Evolutionary conservation across 805 yeast genomes (phyloP), one percentile per base, ranked within the genome.

Genomic region (Maudiozyma barnettii): DNA sequence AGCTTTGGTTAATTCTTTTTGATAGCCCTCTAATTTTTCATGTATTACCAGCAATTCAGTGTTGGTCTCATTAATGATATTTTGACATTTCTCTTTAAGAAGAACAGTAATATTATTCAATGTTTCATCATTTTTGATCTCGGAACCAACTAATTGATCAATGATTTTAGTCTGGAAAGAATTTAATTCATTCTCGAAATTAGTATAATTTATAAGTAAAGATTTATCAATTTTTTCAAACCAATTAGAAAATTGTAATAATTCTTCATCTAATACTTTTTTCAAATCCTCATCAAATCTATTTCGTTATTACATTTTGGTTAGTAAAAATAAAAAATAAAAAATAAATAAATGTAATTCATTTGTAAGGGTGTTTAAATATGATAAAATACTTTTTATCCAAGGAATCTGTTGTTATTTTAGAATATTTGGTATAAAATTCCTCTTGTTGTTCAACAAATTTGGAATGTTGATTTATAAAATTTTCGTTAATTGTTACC

Each of bases 1-100:
- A 18, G 41, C 20, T 13, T 42, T 47, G 9, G 40, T 41, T n/a
- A 60, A 39, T 23, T 49, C 41, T 3, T 44, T 37, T 33, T 48
- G 52, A 39, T 57, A 54, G 4, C 33, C 18, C 16, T 37, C 26
- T 8, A 51, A 18, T 26, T 31, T 44, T 13, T 13, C 18, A 10
- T n/a, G n/a, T 14, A 33, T 10, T n/a, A 5, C 9, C 7, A 4
- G 18, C n/a, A 33, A 33, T 14, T 33, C 16, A 33, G 36, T 14
- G 8, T 33, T 33, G 16, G 36, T 33, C 5, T 7, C 36, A n/a
- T 14, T 33, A 14, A 33, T n/a, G 10, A 33, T 16, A 14, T 14
- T 16, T 33, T 14, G 18, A 13, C 36, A 33, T 33, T 33, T 33
- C n/a, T 10, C 18, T 14, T 33, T 19, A 37, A 37, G 19, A 19